A percentile compares a stretch with the other conserved stretches of the same genome.
Conservation (phyloP, 305 asterid genomes). For the Rubia peregrina region DNA sequence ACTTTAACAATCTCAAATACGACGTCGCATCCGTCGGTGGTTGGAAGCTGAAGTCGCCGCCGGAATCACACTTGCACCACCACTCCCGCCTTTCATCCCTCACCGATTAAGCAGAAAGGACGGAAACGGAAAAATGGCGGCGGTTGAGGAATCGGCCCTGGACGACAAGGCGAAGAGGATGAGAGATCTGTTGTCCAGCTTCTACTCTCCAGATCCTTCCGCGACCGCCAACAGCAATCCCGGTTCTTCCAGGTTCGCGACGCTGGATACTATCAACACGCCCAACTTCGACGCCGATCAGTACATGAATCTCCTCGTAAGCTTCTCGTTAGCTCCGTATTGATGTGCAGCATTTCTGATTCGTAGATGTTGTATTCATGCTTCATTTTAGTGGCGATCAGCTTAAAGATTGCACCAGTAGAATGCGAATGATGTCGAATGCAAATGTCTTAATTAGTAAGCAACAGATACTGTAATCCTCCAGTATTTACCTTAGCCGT, state of each 20-base stretch:
- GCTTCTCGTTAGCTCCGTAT: background rate
- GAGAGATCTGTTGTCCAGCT: constrained; percentile 93
- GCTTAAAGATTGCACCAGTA: background rate
- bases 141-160: constrained; percentile 46
- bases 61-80: background rate
- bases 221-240: constrained; percentile 26
- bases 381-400: background rate
- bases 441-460: background rate
- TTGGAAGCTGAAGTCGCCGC: background rate
- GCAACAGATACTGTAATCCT: background rate
- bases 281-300: constrained; percentile 47
- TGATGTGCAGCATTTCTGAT: background rate
- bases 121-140: constrained; percentile 39
- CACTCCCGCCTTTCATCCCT: constrained; percentile 4
- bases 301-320: constrained; percentile 62
- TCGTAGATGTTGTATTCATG: background rate
- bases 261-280: constrained; percentile 48
- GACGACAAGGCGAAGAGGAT: constrained; percentile 94
- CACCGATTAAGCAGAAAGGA: background rate
- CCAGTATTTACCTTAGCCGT: background rate
- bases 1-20: background rate
- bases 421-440: background rate
- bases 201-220: constrained; percentile 69
- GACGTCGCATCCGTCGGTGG: background rate
- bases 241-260: constrained; percentile 68